Evolutionary conservation across 441 rosid species (phyloP), one percentile per base, ranked within the genome.

Genomic region (Kokia cookei): DNA sequence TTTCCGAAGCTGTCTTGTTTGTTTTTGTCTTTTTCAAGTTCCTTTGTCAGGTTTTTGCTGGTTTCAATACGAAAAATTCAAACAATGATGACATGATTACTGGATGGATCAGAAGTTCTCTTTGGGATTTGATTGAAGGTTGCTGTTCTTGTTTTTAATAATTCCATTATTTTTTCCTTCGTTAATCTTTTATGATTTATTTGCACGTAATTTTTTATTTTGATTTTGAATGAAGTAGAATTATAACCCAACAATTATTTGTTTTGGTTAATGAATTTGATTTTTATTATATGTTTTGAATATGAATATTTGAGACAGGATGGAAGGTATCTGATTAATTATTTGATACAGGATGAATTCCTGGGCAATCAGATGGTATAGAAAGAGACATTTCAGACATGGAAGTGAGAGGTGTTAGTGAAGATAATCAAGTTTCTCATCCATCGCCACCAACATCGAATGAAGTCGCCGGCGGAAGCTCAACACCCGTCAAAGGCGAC

Each of bases 341-440:
- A 4, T 58, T 50, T 60, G 12, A 43, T 51, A 5, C 79, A 79
- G 85, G 32, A 45, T 64, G 67, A 75, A 65, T 66, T 50, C 47
- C 59, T 59, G 65, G 69, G 5, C n/a, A 45, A 12, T 76, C 71
- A 71, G 63, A 69, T 72, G 77, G 58, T 65, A 72, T 63, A 75
- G 78, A 70, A 72, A n/a, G 37, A 50, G 59, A 45, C 60, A 9
- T 75, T 62, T 59, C 62, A 59, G 24, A 51, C 32, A 84, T 78
- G 83, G 82, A 82, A 73, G 58, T 82, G 24, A 82, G 73, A 51
- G 26, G 74, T 51, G 42, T 54, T 42, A 66, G 66, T 37, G 73
- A 45, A 51, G 59, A 59, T 50, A 47, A 50, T 27, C 15, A 59
- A 53, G 58, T 62, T 3, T 75, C 82, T 5, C 64, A 71, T n/a